Conservation (phyloP, 257 asterid species). For the Solanum sejunctum region DNA sequence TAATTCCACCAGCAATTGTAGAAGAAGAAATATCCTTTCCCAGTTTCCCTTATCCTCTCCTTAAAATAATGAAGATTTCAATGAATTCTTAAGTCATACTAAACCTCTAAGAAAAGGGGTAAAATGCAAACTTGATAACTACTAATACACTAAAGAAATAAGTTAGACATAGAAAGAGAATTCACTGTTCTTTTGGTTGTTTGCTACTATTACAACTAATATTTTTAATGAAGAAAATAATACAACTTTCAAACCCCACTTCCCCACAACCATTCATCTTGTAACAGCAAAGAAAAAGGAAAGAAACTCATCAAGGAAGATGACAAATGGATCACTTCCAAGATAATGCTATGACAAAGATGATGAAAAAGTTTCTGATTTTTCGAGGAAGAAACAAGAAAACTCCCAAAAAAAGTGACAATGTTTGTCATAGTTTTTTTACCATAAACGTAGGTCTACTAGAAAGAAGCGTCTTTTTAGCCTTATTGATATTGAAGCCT, state of each 20-base stretch:
- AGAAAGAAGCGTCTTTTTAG: neutral
- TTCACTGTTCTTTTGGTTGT: conserved; percentile 3
- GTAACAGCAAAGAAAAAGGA: neutral
- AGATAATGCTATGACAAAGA: neutral
- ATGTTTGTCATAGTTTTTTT: neutral
- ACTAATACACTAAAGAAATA: neutral
- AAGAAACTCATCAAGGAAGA: neutral
- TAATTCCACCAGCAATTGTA: neutral
- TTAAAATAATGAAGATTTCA: neutral
- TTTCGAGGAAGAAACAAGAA: conserved; percentile 1
- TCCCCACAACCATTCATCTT: neutral
- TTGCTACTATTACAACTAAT: neutral
- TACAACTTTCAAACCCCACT: neutral
- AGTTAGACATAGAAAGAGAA: conserved; percentile 2
- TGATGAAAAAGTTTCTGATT: neutral
- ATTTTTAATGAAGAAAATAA: neutral
- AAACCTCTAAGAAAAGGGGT: neutral
- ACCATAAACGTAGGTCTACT: conserved; percentile 14
- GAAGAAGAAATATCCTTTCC: conserved; percentile 9
- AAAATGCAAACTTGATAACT: neutral
- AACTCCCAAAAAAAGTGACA: neutral
- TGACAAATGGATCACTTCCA: neutral
- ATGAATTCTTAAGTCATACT: neutral
- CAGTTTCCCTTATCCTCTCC: neutral
- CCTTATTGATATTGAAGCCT: neutral